These are phyloP conservation scores for Talaromyces ruber DNA, from an alignment of 495 filamentous ascomycete species.

Conservation along the genomic window DNA sequence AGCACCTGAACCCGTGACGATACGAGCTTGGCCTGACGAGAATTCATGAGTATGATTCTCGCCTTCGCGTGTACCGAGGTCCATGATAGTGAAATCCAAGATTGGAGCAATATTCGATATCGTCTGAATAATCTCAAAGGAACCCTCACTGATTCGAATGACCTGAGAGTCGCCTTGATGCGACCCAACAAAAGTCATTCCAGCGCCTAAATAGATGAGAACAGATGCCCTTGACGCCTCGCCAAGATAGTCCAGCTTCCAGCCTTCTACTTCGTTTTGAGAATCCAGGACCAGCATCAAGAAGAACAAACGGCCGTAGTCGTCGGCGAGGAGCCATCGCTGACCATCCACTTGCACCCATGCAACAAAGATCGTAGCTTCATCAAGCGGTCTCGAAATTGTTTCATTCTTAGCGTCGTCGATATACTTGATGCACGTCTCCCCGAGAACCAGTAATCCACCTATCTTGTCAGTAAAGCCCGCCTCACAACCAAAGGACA, in stretches of 20 bases:
- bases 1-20: slow-evolving; percentile 87
- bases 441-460: slow-evolving; percentile 75
- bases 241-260: slow-evolving; percentile 61
- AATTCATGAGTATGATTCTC: slow-evolving; percentile 79
- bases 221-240: slow-evolving; percentile 62
- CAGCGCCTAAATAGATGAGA: slow-evolving; percentile 70
- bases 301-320: slow-evolving; percentile 75
- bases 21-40: slow-evolving; percentile 87
- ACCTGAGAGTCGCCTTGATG: slow-evolving; percentile 90
- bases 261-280: slow-evolving; percentile 52
- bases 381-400: slow-evolving; percentile 50
- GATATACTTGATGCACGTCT: slow-evolving; percentile 76
- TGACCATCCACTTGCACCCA: slow-evolving; percentile 79
- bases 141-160: slow-evolving; percentile 48
- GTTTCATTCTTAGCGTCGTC: slow-evolving; percentile 59
- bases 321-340: slow-evolving; percentile 80
- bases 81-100: slow-evolving; percentile 89
- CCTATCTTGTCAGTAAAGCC: slow-evolving; percentile 37
- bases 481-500: too few relatives aligned
- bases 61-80: slow-evolving; percentile 74
- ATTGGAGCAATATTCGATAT: slow-evolving; percentile 84
- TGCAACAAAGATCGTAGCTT: slow-evolving; percentile 73
- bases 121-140: slow-evolving; percentile 62
- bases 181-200: slow-evolving; percentile 77
- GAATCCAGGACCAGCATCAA: slow-evolving; percentile 63